Percentiles rank a stretch among this genome's conserved stretches.
These are phyloP conservation scores for Aegilops sharonensis DNA, from an alignment of 176 grass and related monocot species.

Conservation along the genomic window DNA sequence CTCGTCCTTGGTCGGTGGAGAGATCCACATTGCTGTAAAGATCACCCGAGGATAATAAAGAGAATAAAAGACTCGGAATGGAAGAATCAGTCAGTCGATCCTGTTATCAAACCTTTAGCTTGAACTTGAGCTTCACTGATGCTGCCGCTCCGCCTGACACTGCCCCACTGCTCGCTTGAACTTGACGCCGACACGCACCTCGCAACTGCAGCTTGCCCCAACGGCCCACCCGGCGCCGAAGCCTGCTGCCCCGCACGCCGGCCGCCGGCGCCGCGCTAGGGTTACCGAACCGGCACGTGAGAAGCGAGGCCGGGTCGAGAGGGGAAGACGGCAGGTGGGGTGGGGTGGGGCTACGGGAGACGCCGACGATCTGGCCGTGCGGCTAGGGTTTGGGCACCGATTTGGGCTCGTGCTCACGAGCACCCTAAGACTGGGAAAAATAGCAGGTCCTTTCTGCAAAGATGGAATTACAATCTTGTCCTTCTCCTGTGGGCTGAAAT, in stretches of 20 bases:
- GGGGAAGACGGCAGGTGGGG: neutral
- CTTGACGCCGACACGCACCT: neutral
- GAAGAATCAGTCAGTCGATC: neutral
- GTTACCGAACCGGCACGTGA: neutral
- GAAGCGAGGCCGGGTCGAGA: neutral
- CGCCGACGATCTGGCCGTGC: neutral
- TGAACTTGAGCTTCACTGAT: neutral
- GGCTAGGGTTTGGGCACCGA: slow-evolving; percentile 15
- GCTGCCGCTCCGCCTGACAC: neutral
- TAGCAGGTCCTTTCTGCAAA: neutral
- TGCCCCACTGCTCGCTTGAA: neutral
- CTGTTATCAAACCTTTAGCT: slow-evolving; percentile 1
- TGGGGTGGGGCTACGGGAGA: neutral
- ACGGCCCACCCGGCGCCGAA: neutral
- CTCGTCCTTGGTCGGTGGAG: neutral
- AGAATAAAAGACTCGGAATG: neutral
- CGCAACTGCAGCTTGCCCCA: slow-evolving; percentile 9
- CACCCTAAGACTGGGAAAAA: neutral
- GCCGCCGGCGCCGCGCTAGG: neutral
- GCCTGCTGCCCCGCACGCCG: neutral
- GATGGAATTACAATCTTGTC: slow-evolving; percentile 1
- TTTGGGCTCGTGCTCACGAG: neutral
- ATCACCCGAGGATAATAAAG: neutral
- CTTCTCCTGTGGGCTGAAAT: neutral
- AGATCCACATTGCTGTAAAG: slow-evolving; percentile 12